Conservation (phyloP, 305 asterid genomes). For the Fraxinus nigra region DNA sequence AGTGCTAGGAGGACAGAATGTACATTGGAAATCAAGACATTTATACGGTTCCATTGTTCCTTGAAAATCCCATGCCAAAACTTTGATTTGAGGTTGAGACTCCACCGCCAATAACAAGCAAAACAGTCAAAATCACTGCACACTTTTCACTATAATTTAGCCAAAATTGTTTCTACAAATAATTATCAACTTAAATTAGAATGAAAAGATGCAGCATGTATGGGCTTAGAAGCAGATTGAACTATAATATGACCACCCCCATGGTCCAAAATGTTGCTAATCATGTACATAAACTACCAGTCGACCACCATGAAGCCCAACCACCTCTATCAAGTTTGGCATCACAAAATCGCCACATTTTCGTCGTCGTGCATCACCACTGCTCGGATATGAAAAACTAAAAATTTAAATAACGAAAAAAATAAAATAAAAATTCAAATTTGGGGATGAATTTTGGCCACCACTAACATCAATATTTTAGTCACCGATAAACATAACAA, state of each 20-base stretch:
- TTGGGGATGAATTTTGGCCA: background rate
- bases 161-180: no score
- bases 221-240: no score
- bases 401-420: background rate
- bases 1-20: background rate
- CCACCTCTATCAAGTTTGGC: background rate
- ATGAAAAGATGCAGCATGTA: no score
- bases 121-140: background rate
- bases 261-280: background rate
- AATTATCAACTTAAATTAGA: no score
- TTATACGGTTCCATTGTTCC: constrained; percentile 26
- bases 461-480: background rate
- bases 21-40: background rate
- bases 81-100: constrained; percentile 35
- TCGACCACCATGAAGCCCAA: background rate
- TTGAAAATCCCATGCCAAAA: constrained; percentile 25
- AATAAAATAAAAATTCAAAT: background rate
- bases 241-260: background rate
- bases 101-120: constrained; percentile 16
- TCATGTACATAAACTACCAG: background rate
- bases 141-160: background rate
- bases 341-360: background rate
- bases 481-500: background rate
- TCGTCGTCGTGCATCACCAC: background rate
- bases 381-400: background rate